phyloP scores from a whole-genome alignment of 331 rosid species.

The Malus hybrid region DNA sequence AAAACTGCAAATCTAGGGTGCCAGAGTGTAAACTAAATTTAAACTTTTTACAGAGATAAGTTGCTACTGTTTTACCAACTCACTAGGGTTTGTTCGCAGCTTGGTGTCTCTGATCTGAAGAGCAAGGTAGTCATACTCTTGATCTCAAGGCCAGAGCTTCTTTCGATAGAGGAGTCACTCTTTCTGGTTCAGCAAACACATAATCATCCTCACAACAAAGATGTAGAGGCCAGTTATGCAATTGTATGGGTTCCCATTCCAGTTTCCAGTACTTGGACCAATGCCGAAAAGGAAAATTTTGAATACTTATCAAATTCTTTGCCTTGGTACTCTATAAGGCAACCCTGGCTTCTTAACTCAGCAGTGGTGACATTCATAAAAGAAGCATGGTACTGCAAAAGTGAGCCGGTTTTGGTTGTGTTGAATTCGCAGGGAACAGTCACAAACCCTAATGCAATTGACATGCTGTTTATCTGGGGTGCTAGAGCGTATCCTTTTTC shows the following conservation, averaged over 20 bases:
- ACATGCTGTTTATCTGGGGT: slow-evolving; percentile 52
- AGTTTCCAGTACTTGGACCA: slow-evolving; percentile 43
- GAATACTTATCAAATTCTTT: slow-evolving; percentile 27
- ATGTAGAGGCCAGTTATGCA: slow-evolving; percentile 21
- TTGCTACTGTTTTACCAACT: not conserved
- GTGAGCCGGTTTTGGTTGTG: slow-evolving; percentile 35
- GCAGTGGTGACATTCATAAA: slow-evolving; percentile 29
- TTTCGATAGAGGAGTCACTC: slow-evolving; percentile 27
- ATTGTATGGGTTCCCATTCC: slow-evolving; percentile 63
- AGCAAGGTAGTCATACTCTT: slow-evolving; percentile 43
- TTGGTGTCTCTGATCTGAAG: slow-evolving; percentile 40
- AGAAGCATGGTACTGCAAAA: slow-evolving; percentile 41
- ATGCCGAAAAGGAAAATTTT: slow-evolving; percentile 36
- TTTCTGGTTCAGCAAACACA: slow-evolving; percentile 52
- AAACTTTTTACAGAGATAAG: not conserved
- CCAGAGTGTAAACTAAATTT: not conserved
- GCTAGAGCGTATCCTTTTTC: slow-evolving; percentile 43
- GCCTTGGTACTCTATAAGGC: slow-evolving; percentile 48
- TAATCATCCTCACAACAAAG: slow-evolving; percentile 36
- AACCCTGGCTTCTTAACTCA: slow-evolving; percentile 42
- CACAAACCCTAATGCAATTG: slow-evolving; percentile 38
- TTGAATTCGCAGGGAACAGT: slow-evolving; percentile 52
- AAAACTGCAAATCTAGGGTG: not conserved
- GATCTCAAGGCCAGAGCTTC: slow-evolving; percentile 44
- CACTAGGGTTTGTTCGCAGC: slow-evolving; percentile 23